Evolutionary conservation across 768 basidiomycete genomes (phyloP), one percentile per base, ranked within the genome.

Genomic region (Boletus bicolor): DNA sequence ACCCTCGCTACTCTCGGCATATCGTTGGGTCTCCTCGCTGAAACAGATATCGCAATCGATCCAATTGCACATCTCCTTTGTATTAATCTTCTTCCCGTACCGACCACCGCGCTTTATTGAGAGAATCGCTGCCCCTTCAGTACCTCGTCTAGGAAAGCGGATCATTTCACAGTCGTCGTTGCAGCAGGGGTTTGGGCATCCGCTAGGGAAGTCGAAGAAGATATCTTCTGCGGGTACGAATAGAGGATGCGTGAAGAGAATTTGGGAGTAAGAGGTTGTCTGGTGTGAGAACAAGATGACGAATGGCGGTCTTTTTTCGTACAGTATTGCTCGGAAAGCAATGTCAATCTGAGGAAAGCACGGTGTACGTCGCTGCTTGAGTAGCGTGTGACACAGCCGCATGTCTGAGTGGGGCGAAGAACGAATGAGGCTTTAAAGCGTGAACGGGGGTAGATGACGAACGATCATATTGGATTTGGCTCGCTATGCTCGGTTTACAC

Each of bases 311-410:
- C 77, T 80, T 65, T 89, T 89, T 70, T 90, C 87, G 73, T 84
- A 79, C 4, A 90, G 76, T 62, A 90, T 84, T 12, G 87, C 87
- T 38, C 88, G 86, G 51, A 90, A 77, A 36, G 84, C 82, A 56
- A 90, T 80, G 72, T 90, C 88, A 72, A 90, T 86, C 70, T 90
- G 88, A 6, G 88, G 88, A 69, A 90, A 89, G 69, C 88, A 90
- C 0, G 88, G 88, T 6, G 81, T 85, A n/a, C 88, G 81, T 35
- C 81, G 81, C 64, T 87, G 85, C 43, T 82, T 81, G 55, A 83
- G 79, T 50, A 90, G 76, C 10, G 82, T 80, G 64, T 88, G 85
- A 55, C 76, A 82, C 44, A 90, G 72, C 26, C 84, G 84, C 79
- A 87, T 87, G 68, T 90, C 79, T 79, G 53, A 26, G 54, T 17